Base-by-base conservation (phyloP, 2,329 filamentous ascomycete genomes). In the Penicillium crustosum region DNA sequence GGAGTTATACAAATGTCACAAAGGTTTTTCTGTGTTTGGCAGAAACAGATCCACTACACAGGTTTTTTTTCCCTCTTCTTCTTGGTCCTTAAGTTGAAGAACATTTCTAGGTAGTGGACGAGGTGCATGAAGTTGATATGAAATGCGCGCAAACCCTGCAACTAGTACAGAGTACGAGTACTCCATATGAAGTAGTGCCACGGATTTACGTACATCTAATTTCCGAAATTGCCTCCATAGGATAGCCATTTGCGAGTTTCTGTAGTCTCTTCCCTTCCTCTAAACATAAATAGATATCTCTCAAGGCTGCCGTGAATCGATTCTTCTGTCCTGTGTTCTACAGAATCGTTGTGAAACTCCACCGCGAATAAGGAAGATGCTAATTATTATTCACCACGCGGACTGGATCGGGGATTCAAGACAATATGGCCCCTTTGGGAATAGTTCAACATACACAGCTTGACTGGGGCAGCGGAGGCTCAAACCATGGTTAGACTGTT, bases 401-500 rank as follows among this genome's bases (percentile, higher is more conserved):
- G 62, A 63, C 62, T 51, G 43, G 62, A 63, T 63, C 52, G 43
- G 53, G 49, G 39, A 48, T 49, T 56, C 59, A 60, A 66, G 62
- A 61, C 62, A 67, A 67, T 60, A 66, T 67, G 39, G 6, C 66
- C 59, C 27, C 19, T 60, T 70, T 62, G 25, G 66, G 68, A 57
- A 65, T 62, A 50, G 66, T 21, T 25, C 47, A 45, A 43, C 42
- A 53, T 52, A 42, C 53, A 44, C 53, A 51, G 53, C 44, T 59
- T 51, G 52, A 55, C 47, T 53, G 58, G 63, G 64, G 65, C 58
- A 56, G 63, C 62, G 66, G 70, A 69, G 69, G 66, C 65, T 68
- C 63, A 72, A 55, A 66, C 68, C 70, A 66, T 68, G 67, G 69
- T 52, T 62, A 57, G 43, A 36, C 38, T 27, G 58, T 62, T 62